phyloP scores from a whole-genome alignment of 1,139 yeast species.

The Meyerozyma smithsonii region DNA sequence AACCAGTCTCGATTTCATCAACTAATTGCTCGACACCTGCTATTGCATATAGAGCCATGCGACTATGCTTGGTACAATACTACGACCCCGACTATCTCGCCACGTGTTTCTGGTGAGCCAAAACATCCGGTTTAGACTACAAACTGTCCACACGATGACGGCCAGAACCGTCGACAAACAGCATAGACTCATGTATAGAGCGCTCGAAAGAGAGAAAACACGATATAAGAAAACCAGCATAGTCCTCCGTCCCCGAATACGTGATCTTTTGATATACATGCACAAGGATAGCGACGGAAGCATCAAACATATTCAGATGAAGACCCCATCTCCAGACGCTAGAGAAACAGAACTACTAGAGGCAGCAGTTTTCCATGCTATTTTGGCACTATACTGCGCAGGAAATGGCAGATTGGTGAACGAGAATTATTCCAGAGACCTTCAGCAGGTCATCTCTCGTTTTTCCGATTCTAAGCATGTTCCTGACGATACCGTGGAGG shows the following conservation, averaged over 20 bases:
- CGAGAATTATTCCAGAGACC: not conserved
- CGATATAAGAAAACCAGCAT: constrained; percentile 14
- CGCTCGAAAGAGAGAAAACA: constrained; percentile 3
- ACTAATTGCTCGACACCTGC: not conserved
- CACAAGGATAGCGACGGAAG: constrained; percentile 12
- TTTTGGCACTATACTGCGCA: constrained; percentile 1
- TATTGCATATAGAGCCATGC: not conserved
- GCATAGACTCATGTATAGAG: constrained; percentile 4
- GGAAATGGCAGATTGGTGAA: not conserved
- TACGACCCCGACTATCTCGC: constrained; percentile 1
- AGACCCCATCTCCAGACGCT: constrained; percentile 1
- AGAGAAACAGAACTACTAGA: constrained; percentile 5
- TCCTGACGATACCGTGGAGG: too few species aligned
- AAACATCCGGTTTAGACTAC: not conserved
- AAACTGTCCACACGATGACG: not conserved
- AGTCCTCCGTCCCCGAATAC: constrained; percentile 20
- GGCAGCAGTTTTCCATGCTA: constrained; percentile 6
- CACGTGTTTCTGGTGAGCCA: not conserved
- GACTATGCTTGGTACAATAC: not conserved
- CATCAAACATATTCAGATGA: not conserved
- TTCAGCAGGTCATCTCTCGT: not conserved
- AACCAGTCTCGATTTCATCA: not conserved
- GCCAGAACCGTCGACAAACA: constrained; percentile 2
- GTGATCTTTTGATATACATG: constrained; percentile 24
- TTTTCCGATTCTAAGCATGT: not conserved